phyloP scores from a whole-genome alignment of 2,329 filamentous ascomycete species.

The Aspergillus eucalypticola region DNA sequence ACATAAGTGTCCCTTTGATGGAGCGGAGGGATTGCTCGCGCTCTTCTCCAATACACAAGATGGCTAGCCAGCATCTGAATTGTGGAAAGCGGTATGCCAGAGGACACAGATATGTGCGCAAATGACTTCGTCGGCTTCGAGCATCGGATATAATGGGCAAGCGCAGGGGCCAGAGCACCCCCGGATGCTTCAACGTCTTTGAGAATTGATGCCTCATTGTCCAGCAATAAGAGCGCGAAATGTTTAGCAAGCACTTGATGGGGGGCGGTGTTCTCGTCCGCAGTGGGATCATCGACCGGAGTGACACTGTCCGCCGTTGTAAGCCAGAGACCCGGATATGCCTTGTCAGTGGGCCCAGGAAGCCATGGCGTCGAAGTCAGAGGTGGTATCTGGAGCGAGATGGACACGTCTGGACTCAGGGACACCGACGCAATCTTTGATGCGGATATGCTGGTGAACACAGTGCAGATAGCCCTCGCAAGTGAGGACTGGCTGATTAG shows the following conservation, averaged over 20 bases:
- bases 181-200: slow-evolving; percentile 67
- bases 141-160: slow-evolving; percentile 70
- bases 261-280: slow-evolving; percentile 59
- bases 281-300: slow-evolving; percentile 61
- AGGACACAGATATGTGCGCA: slow-evolving; percentile 64
- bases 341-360: slow-evolving; percentile 66
- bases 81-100: slow-evolving; percentile 71
- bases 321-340: slow-evolving; percentile 76
- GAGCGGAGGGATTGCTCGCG: slow-evolving; percentile 85
- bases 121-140: slow-evolving; percentile 66
- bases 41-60: slow-evolving; percentile 93
- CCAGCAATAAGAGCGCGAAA: slow-evolving; percentile 80
- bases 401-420: slow-evolving; percentile 64
- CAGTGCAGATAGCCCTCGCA: slow-evolving; percentile 76
- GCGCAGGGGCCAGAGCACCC: slow-evolving; percentile 71
- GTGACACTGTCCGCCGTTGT: slow-evolving; percentile 82
- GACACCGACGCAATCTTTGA: slow-evolving; percentile 85
- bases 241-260: slow-evolving; percentile 72
- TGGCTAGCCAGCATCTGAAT: slow-evolving; percentile 87
- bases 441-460: slow-evolving; percentile 77
- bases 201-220: slow-evolving; percentile 79
- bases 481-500: slow-evolving; percentile 67
- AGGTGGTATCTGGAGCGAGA: slow-evolving; percentile 64
- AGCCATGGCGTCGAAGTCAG: slow-evolving; percentile 70
- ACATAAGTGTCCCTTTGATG: slow-evolving; percentile 90